phyloP scores from a whole-genome alignment of 192 early-diverging fungal species.

The Ambispora gerdemannii region DNA sequence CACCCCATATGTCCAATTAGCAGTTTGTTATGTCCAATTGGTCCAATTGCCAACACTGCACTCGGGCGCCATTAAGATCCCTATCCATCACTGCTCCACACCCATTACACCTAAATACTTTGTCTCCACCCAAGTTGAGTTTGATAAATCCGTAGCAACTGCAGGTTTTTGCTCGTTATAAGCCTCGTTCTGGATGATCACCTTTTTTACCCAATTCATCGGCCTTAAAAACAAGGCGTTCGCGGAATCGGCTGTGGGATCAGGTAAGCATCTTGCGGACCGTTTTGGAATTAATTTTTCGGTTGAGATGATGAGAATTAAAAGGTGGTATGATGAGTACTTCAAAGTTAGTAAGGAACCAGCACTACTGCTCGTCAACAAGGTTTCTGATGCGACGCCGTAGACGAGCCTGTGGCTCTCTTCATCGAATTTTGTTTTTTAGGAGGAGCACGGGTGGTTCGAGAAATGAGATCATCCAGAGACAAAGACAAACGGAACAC shows the following conservation, averaged over 20 bases:
- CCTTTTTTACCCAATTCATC: slow-evolving; percentile 2
- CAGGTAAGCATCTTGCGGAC: background rate
- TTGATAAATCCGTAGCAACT: background rate
- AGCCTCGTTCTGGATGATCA: no score
- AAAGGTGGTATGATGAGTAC: background rate
- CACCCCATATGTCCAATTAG: no score
- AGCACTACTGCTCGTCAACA: background rate
- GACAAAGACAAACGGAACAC: slow-evolving; percentile 1
- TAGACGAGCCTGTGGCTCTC: background rate
- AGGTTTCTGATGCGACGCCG: background rate
- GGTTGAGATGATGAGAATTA: background rate
- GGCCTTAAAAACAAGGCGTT: background rate
- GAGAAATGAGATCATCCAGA: slow-evolving; percentile 1
- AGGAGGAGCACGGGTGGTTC: background rate
- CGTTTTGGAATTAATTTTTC: background rate
- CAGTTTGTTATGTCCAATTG: no score
- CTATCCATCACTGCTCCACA: background rate
- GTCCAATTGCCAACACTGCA: no score
- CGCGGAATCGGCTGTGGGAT: background rate
- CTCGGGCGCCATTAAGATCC: background rate
- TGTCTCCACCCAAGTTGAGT: background rate
- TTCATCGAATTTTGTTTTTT: background rate
- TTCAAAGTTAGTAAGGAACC: background rate
- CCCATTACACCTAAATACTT: background rate
- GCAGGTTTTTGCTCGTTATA: background rate